Conservation (phyloP, 441 rosid genomes). For the Gossypium lobatum region DNA sequence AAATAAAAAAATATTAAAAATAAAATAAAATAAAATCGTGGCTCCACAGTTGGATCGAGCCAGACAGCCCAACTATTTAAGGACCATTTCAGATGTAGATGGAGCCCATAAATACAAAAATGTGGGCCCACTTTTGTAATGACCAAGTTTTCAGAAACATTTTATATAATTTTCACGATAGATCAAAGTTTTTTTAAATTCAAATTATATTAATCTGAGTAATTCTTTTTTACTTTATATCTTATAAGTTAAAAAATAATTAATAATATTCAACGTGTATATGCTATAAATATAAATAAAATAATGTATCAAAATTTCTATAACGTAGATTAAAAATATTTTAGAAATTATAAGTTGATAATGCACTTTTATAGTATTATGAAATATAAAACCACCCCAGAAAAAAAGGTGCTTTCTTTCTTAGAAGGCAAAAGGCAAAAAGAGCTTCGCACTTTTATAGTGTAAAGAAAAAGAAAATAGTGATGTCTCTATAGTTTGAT, state of each 20-base stretch:
- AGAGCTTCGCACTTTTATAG: neutral
- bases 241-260: neutral
- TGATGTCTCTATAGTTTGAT: neutral
- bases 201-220: neutral
- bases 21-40: neutral
- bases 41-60: neutral
- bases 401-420: neutral
- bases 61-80: neutral
- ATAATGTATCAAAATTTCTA: neutral
- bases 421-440: neutral
- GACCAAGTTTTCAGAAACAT: neutral
- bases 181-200: no score
- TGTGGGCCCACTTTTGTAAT: neutral
- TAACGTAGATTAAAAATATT: no score
- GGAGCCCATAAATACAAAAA: neutral
- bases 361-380: neutral
- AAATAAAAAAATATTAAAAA: neutral
- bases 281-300: neutral
- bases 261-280: neutral
- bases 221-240: no score
- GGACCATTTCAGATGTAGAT: neutral
- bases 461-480: neutral
- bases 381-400: neutral
- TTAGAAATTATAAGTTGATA: neutral
- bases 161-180: neutral